A percentile compares a stretch with the other conserved stretches of the same genome.
These are phyloP conservation scores for Ophiocordyceps camponoti-leonardi DNA, from an alignment of 2,329 filamentous ascomycete genomes.

Conservation along the genomic window DNA sequence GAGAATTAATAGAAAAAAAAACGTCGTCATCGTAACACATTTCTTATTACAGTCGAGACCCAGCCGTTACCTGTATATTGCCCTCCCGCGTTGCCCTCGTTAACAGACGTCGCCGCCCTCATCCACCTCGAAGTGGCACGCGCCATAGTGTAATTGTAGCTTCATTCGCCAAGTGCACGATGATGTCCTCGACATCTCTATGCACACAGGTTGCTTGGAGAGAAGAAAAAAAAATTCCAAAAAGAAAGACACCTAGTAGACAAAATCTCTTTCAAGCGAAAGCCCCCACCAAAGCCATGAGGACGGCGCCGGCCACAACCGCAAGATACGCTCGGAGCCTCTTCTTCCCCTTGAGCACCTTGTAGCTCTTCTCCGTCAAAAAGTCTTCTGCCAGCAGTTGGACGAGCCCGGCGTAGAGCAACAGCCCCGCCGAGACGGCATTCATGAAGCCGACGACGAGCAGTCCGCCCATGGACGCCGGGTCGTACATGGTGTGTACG, in stretches of 20 bases:
- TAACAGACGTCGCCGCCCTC: too few relatives aligned
- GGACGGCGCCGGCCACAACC: slow-evolving; percentile 43
- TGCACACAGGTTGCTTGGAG: neutral
- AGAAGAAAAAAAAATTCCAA: neutral
- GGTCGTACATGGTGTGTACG: slow-evolving; percentile 66
- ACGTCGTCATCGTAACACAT: too few relatives aligned
- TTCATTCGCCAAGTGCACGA: neutral
- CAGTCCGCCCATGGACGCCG: slow-evolving; percentile 48
- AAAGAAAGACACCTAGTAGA: neutral
- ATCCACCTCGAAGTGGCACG: neutral
- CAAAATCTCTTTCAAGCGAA: slow-evolving; percentile 34
- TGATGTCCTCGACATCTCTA: neutral
- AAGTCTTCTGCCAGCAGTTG: slow-evolving; percentile 79
- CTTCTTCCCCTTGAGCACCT: slow-evolving; percentile 41
- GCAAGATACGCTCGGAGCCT: slow-evolving; percentile 45
- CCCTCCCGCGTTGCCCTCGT: too few relatives aligned
- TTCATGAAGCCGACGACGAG: slow-evolving; percentile 81
- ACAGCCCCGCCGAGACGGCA: slow-evolving; percentile 61
- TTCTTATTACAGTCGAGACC: too few relatives aligned
- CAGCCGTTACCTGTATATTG: too few relatives aligned
- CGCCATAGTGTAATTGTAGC: neutral
- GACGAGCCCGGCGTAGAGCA: slow-evolving; percentile 70
- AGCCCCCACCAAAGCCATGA: slow-evolving; percentile 58
- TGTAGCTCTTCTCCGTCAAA: slow-evolving; percentile 57
- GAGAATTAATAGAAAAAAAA: too few relatives aligned